These are phyloP conservation scores for Vitellaria paradoxa DNA, from an alignment of 179 eudicot genomes.

Conservation along the genomic window DNA sequence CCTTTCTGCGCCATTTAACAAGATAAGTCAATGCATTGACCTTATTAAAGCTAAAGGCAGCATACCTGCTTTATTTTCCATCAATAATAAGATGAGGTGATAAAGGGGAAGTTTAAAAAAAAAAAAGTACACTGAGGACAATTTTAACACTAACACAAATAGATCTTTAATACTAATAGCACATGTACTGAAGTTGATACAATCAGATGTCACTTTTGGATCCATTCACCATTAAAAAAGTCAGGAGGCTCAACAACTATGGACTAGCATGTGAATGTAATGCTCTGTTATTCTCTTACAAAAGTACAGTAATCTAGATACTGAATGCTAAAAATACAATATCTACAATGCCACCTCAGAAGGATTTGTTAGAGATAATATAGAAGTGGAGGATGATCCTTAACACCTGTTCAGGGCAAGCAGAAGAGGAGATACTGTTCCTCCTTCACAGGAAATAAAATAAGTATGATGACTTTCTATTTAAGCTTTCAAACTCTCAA, in stretches of 20 bases:
- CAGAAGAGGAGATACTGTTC: not conserved
- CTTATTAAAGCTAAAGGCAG: not conserved
- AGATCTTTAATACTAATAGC: no score
- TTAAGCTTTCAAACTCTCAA: not conserved
- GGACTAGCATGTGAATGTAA: not conserved
- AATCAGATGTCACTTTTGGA: no score
- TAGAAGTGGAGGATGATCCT: not conserved
- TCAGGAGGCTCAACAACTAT: not conserved
- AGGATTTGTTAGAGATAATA: not conserved
- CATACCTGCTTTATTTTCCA: not conserved
- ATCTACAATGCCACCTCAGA: not conserved
- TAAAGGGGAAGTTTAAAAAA: not conserved
- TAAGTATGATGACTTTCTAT: not conserved
- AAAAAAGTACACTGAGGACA: not conserved
- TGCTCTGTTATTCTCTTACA: not conserved
- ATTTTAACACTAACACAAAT: not conserved
- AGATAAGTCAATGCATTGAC: not conserved
- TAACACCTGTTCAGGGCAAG: not conserved
- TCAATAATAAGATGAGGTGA: not conserved
- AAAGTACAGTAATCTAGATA: not conserved
- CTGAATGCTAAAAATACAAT: not conserved
- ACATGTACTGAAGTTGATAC: no score
- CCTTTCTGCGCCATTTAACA: conserved; percentile 51
- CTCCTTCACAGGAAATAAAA: not conserved
- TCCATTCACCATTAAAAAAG: not conserved